Percentiles rank a stretch among this genome's conserved stretches.
Conservation (phyloP, 1,139 yeast genomes). For the Wickerhamomyces sp. region DNA sequence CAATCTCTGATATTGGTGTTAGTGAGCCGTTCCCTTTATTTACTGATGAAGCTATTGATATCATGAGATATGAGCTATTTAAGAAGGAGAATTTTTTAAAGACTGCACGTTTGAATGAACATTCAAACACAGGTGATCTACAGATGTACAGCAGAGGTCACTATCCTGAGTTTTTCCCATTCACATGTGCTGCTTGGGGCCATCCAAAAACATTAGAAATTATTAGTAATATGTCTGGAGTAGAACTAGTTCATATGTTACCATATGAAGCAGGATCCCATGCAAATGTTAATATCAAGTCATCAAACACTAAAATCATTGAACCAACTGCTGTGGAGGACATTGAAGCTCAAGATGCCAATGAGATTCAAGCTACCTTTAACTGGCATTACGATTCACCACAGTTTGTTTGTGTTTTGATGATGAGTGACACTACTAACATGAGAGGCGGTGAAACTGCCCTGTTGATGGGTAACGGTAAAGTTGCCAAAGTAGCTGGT, state of each 20-base stretch:
- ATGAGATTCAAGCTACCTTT: slow-evolving; percentile 46
- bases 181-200: slow-evolving; percentile 50
- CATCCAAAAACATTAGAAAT: slow-evolving; percentile 50
- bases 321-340: slow-evolving; percentile 6
- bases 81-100: slow-evolving; percentile 39
- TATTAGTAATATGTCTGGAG: slow-evolving; percentile 49
- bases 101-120: slow-evolving; percentile 38
- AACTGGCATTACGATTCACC: slow-evolving; percentile 59
- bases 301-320: slow-evolving; percentile 9
- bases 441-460: slow-evolving; percentile 62
- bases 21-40: slow-evolving; percentile 55
- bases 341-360: slow-evolving; percentile 22
- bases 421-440: slow-evolving; percentile 50
- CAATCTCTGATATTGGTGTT: slow-evolving; percentile 47
- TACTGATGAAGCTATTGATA: slow-evolving; percentile 50
- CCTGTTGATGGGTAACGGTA: slow-evolving; percentile 43
- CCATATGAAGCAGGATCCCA: slow-evolving; percentile 50
- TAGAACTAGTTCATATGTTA: slow-evolving; percentile 45
- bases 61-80: slow-evolving; percentile 51
- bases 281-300: slow-evolving; percentile 39
- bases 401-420: slow-evolving; percentile 60
- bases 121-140: slow-evolving; percentile 38
- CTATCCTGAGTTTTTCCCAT: slow-evolving; percentile 38
- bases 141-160: slow-evolving; percentile 39
- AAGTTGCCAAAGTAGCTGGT: slow-evolving; percentile 43